Evolutionary conservation across 148 eudicot genomes (phyloP), one percentile per base, ranked within the genome.

Genomic region (Arbutus unedo): DNA sequence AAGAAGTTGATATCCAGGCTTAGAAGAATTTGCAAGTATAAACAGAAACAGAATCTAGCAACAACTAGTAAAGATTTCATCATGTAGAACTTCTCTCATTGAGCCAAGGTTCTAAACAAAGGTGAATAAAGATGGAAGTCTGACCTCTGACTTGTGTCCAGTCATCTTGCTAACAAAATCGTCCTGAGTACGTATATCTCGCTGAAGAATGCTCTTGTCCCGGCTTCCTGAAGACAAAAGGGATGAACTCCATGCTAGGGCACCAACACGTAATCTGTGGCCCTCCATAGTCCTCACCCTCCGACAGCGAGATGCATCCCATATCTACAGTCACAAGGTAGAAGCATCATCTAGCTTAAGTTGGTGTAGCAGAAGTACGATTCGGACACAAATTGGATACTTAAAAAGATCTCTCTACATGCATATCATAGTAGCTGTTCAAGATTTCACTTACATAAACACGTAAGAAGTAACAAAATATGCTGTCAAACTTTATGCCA

Each of bases 131-230:
- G 75, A 49, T n/a, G 15, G 54, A 74, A 70, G 56, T 45, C 91
- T 79, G 41, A 95, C 98, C 98, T 95, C 98, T 45, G 98, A 95
- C 79, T 93, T 95, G 81, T 95, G 98, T 56, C 95, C 97, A 19
- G 88, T 87, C 73, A 95, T 89, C 87, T 90, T 93, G 82, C 94
- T 92, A 82, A 95, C 90, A 82, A 81, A 93, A 84, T 93, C 94
- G 80, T 92, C 96, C 83, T 89, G 91, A 84, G 92, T 83, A 59
- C 97, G 93, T 80, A 93, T 89, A 83, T 95, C 98, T 78, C 98
- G 87, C 62, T 91, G 97, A 45, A 93, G 91, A 74, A 95, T 95
- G 84, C 84, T 92, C 86, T 95, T 95, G 84, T 95, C 98, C 21
- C 94, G 87, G 83, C 97, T 95, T 81, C 97, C 97, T 15, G 97